Base-by-base conservation (phyloP, 2,329 filamentous ascomycete species). In the Fusarium tanahbumbuense region DNA sequence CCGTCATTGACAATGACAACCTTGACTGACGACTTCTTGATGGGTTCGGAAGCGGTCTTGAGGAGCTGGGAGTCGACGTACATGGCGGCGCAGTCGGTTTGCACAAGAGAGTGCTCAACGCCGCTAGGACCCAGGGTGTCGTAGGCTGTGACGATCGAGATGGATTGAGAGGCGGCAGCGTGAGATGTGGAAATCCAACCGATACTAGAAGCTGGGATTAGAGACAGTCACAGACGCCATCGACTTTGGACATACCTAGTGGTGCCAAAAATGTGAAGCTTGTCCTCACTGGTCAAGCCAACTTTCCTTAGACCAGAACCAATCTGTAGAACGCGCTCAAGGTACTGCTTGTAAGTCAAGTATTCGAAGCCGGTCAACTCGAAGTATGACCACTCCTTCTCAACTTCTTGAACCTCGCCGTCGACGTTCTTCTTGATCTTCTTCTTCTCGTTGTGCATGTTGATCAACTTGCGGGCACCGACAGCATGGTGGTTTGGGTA, bases 101-200 rank as follows among this genome's bases (percentile, higher is more conserved):
- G 92, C 23, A 90, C 85, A 70, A 98, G 87, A 5, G 94, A 97
- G 83, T 97, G 94, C 82, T 91, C 89, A 68, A 98, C 87, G 48
- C 94, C 94, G 67, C 91, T 89, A 75, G 93, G 88, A 56, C 94
- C 94, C 46, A 98, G 90, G 30, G 94, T 97, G 80, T 98, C 94
- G 81, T 98, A 98, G 53, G 94, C 94, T 47, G 95, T 98, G 53
- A 98, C 95, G 72, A 98, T 94, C 63, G 93, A 89, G 79, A 98
- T 89, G 46, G 93, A 94, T 81, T 98, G 95, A 18, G 94, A 94
- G 22, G 90, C 83, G 88, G 91, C 84, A 46, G 82, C 87, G 78
- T 97, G 93, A 48, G 94, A 92, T 75, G 92, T 89, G 57, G 91
- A 89, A 70, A 98, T 86, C 95, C 95, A 98, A 82, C 93, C 88